phyloP scores from a whole-genome alignment of 129 eudicot genomes.

The Saposhnikovia divaricata region DNA sequence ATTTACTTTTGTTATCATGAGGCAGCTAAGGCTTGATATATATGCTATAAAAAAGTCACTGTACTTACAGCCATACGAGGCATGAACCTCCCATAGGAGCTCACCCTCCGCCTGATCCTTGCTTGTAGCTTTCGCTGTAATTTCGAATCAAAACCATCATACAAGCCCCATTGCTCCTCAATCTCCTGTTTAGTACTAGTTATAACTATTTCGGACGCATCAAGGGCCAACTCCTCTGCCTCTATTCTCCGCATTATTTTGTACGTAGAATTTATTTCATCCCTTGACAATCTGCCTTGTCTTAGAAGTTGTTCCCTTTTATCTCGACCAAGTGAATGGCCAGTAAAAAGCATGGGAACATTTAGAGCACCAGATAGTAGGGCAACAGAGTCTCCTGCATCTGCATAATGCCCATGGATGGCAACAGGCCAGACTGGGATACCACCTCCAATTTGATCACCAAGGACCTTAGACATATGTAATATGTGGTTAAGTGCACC shows the following conservation, averaged over 20 bases:
- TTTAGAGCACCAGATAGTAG: conserved; percentile 89
- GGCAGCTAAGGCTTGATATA: not conserved
- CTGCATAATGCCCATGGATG: conserved; percentile 98
- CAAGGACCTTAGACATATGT: conserved; percentile 95
- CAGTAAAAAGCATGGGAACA: conserved; percentile 96
- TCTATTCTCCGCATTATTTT: conserved; percentile 93
- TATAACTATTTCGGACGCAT: conserved; percentile 90
- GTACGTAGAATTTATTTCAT: conserved; percentile 81
- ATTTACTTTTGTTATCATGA: not conserved
- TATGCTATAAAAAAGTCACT: not conserved
- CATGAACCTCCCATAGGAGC: conserved; percentile 97
- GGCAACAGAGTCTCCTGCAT: conserved; percentile 97
- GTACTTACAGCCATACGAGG: conserved; percentile 96
- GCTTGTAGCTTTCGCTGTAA: conserved; percentile 84
- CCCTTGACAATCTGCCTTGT: conserved; percentile 76
- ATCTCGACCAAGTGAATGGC: conserved; percentile 93
- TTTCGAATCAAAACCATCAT: conserved; percentile 83
- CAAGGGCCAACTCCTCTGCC: conserved; percentile 90
- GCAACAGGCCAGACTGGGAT: conserved; percentile 89
- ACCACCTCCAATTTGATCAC: conserved; percentile 91
- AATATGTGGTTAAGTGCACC: conserved; percentile 77
- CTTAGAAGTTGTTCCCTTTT: conserved; percentile 84
- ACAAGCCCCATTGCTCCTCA: conserved; percentile 94
- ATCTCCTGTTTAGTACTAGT: conserved; percentile 99
- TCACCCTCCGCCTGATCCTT: conserved; percentile 86